A percentile compares a stretch with the other conserved stretches of the same genome.
Conservation (phyloP, 208 protist species). For the Trypanosoma conorhini region DNA sequence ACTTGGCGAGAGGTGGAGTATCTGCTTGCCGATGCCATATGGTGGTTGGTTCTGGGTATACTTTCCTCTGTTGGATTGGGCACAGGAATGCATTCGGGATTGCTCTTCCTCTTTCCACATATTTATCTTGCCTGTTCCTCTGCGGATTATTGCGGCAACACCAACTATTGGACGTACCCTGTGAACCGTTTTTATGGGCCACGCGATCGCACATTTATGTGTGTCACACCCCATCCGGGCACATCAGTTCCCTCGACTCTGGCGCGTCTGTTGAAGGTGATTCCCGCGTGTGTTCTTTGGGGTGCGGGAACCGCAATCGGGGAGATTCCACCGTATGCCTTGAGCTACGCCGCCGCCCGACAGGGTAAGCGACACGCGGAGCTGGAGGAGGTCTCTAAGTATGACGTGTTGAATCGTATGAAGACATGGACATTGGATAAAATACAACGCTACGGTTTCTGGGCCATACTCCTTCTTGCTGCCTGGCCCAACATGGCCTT, state of each 20-base stretch:
- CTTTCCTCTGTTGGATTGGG: conserved; percentile 93
- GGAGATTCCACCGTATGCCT: conserved; percentile 96
- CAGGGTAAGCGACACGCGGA: conserved; percentile 59
- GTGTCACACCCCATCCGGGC: conserved; percentile 29
- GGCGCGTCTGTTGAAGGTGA: conserved; percentile 62
- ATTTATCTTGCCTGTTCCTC: conserved; percentile 93
- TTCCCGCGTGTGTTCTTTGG: conserved; percentile 91
- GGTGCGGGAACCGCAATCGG: conserved; percentile 96
- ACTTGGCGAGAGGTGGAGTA: conserved; percentile 83
- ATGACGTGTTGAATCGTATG: conserved; percentile 72
- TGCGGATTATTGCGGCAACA: conserved; percentile 78
- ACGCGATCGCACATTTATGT: conserved; percentile 65
- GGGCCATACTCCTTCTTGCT: conserved; percentile 93
- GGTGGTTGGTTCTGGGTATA: conserved; percentile 91
- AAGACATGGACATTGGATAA: conserved; percentile 80
- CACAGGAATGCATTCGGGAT: conserved; percentile 95
- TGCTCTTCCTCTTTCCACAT: conserved; percentile 95
- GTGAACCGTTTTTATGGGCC: conserved; percentile 85
- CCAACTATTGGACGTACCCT: conserved; percentile 90
- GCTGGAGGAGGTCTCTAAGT: conserved; percentile 44
- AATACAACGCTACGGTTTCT: conserved; percentile 92
- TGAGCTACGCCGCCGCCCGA: conserved; percentile 89
- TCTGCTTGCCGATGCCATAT: conserved; percentile 74
- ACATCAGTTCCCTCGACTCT: conserved; percentile 29
- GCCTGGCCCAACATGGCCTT: conserved; percentile 98